Conservation (phyloP, 2,329 filamentous ascomycete species). For the Colletotrichum viniferum region DNA sequence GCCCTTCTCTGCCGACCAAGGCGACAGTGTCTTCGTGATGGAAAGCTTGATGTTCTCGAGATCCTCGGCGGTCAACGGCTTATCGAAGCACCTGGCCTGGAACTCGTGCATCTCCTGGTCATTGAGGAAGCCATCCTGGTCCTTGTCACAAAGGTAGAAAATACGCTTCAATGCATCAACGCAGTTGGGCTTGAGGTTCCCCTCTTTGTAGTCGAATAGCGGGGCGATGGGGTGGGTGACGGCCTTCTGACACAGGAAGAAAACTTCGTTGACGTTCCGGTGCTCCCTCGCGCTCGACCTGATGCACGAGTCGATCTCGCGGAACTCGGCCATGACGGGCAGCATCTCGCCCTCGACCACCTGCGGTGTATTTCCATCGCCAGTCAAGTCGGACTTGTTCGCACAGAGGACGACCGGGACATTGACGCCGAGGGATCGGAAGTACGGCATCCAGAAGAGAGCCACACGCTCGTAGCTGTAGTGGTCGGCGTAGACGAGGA, state of each 20-base stretch:
- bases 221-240: constrained; percentile 97
- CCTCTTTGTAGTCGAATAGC: constrained; percentile 95
- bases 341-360: constrained; percentile 97
- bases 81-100: constrained; percentile 90
- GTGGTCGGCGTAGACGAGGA: constrained; percentile 96
- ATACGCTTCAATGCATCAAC: constrained; percentile 85
- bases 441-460: constrained; percentile 98
- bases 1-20: constrained; percentile 68
- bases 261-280: constrained; percentile 93
- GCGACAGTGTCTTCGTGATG: constrained; percentile 72
- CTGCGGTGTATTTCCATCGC: constrained; percentile 77
- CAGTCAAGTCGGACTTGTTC: constrained; percentile 92
- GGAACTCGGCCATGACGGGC: constrained; percentile 97
- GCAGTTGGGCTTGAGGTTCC: constrained; percentile 83
- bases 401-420: constrained; percentile 96
- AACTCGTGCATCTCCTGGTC: constrained; percentile 92
- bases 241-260: constrained; percentile 97
- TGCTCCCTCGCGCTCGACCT: constrained; percentile 91
- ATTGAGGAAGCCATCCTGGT: constrained; percentile 91
- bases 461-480: constrained; percentile 98
- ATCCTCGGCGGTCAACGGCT: constrained; percentile 80
- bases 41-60: constrained; percentile 90
- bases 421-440: constrained; percentile 96
- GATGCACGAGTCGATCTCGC: constrained; percentile 98
- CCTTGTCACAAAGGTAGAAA: constrained; percentile 95